phyloP scores from a whole-genome alignment of 352 stramenopile species.

The Globisporangium rhizosaccharum region DNA sequence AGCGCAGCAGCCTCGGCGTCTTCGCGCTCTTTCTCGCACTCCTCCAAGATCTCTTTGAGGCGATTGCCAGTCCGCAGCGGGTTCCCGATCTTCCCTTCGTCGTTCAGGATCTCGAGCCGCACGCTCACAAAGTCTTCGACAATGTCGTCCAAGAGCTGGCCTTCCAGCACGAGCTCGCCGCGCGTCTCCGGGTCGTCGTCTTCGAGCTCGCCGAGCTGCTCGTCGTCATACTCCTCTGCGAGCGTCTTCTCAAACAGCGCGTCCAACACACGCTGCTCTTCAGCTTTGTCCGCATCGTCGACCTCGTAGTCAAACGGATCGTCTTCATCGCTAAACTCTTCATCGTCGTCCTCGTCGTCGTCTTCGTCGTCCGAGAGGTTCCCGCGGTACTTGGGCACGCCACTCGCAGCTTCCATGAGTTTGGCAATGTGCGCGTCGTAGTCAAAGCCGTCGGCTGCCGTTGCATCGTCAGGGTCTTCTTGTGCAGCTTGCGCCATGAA shows the following conservation, averaged over 20 bases:
- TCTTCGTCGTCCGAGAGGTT: conserved; percentile 67
- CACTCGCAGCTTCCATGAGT: conserved; percentile 85
- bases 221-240: conserved; percentile 79
- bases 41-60: conserved; percentile 67
- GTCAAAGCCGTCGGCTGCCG: conserved; percentile 72
- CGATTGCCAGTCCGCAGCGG: conserved; percentile 59
- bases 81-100: conserved; percentile 77
- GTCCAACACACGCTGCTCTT: conserved; percentile 83
- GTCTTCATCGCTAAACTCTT: conserved; percentile 77
- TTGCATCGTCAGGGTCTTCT: conserved; percentile 25
- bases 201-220: conserved; percentile 71
- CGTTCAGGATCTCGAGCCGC: conserved; percentile 64
- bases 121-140: conserved; percentile 69
- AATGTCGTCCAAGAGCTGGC: conserved; percentile 58
- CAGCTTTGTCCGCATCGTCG: conserved; percentile 39
- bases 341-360: conserved; percentile 50
- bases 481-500: conserved; percentile 82
- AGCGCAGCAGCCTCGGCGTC: conserved; percentile 51
- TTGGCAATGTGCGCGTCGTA: conserved; percentile 92
- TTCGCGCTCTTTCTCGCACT: conserved; percentile 62
- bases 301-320: conserved; percentile 25
- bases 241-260: conserved; percentile 85
- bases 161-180: conserved; percentile 65
- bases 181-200: conserved; percentile 70
- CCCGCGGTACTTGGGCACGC: conserved; percentile 59